Evolutionary conservation across 352 stramenopile species (phyloP).

Genomic region (Phytophthora aleatoria): DNA sequence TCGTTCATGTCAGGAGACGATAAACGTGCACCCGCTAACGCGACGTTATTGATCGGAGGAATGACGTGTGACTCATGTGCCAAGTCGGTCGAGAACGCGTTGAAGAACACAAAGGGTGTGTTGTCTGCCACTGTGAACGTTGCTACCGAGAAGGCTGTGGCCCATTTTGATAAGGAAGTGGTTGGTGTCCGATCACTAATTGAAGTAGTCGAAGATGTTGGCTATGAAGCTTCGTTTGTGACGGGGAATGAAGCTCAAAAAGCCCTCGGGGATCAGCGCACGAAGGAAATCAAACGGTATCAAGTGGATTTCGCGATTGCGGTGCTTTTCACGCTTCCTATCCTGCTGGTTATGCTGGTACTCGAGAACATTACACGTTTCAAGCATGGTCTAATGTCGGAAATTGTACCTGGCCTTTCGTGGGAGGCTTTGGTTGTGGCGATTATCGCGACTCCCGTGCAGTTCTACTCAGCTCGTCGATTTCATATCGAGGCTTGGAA

Average conservation of each 20-base stretch:
- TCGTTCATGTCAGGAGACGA: conserved; percentile 59
- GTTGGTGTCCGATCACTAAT: conserved; percentile 78
- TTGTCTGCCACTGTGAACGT: conserved; percentile 75
- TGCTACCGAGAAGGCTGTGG: conserved; percentile 76
- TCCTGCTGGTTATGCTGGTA: conserved; percentile 91
- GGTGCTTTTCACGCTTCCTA: conserved; percentile 92
- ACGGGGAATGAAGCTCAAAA: conserved; percentile 60
- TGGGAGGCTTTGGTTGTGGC: conserved; percentile 68
- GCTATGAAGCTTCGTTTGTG: conserved; percentile 32
- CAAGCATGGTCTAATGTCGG: conserved; percentile 48
- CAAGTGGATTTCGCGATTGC: conserved; percentile 77
- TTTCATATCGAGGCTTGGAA: conserved; percentile 95
- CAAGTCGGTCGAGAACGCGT: conserved; percentile 77
- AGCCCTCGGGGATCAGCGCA: conserved; percentile 71
- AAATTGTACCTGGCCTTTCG: conserved; percentile 53
- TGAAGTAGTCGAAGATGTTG: conserved; percentile 72
- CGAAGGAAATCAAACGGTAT: conserved; percentile 73
- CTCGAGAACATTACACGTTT: conserved; percentile 64
- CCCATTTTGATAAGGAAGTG: conserved; percentile 67
- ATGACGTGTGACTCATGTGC: conserved; percentile 93
- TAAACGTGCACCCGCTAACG: conserved; percentile 55
- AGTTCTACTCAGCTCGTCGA: conserved; percentile 91
- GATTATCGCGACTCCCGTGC: conserved; percentile 92
- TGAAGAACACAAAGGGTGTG: conserved; percentile 72
- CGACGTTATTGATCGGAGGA: conserved; percentile 63